These are phyloP conservation scores for Oryza glumipatula DNA, from an alignment of 176 grass and related monocot species.

Conservation along the genomic window DNA sequence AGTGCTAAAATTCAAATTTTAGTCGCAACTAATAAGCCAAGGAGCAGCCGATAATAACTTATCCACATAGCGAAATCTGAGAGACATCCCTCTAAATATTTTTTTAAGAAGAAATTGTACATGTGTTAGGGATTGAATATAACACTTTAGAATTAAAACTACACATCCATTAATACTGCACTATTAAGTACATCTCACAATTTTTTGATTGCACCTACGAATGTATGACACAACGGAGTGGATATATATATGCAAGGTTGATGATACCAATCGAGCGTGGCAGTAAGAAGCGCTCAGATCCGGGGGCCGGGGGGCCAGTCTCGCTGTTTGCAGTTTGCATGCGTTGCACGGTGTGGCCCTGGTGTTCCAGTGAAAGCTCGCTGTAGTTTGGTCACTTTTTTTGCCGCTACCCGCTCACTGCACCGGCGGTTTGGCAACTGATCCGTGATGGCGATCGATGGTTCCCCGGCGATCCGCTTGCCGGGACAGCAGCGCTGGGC, in stretches of 20 bases:
- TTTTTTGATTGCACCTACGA: not conserved
- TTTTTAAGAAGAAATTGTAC: too few species aligned
- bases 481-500: not conserved
- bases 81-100: too few species aligned
- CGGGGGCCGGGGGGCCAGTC: not conserved
- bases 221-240: not conserved
- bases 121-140: too few species aligned
- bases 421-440: not conserved
- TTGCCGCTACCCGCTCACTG: not conserved
- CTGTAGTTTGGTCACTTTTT: not conserved
- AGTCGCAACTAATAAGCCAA: too few species aligned
- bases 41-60: too few species aligned
- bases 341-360: not conserved
- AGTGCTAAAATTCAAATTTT: too few species aligned
- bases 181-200: too few species aligned
- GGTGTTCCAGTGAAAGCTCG: not conserved
- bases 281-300: not conserved
- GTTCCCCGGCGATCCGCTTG: conserved; percentile 27
- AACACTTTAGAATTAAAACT: too few species aligned
- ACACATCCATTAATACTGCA: too few species aligned
- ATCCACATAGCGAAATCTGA: too few species aligned
- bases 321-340: too few species aligned
- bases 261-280: not conserved
- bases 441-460: not conserved
- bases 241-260: not conserved